A percentile compares a stretch with the other conserved stretches of the same genome.
phyloP scores from a whole-genome alignment of 2,329 filamentous ascomycete genomes.

The Fusarium falciforme region DNA sequence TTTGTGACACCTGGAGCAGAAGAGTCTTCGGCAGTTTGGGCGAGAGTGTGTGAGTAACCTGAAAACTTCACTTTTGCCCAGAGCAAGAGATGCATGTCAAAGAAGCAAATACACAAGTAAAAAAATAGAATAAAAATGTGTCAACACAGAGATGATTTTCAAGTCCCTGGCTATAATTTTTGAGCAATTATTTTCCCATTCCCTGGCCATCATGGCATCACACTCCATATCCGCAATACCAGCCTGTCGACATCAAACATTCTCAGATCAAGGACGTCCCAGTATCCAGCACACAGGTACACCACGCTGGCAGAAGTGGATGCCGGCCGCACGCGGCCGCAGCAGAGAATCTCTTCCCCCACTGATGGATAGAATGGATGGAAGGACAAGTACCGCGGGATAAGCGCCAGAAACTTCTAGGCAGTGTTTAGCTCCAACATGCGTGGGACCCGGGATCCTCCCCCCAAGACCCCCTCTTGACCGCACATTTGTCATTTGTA shows the following conservation, averaged over 20 bases:
- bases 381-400: conserved; percentile 19
- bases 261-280: neutral
- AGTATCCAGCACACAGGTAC: neutral
- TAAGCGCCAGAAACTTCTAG: conserved; percentile 39
- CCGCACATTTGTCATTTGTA: conserved; percentile 12
- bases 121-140: neutral
- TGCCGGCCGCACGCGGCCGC: neutral
- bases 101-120: neutral
- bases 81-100: neutral
- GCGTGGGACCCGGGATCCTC: neutral
- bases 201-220: neutral
- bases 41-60: neutral
- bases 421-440: conserved; percentile 13
- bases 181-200: neutral
- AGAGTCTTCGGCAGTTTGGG: neutral
- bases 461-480: neutral
- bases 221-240: neutral
- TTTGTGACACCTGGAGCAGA: neutral
- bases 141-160: neutral
- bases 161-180: neutral
- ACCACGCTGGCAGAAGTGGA: neutral
- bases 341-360: neutral
- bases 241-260: neutral
- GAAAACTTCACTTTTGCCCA: neutral
- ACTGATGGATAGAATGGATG: neutral